Evolutionary conservation across 2,329 filamentous ascomycete genomes (phyloP).

Genomic region (Scortechinia acanthostroma): DNA sequence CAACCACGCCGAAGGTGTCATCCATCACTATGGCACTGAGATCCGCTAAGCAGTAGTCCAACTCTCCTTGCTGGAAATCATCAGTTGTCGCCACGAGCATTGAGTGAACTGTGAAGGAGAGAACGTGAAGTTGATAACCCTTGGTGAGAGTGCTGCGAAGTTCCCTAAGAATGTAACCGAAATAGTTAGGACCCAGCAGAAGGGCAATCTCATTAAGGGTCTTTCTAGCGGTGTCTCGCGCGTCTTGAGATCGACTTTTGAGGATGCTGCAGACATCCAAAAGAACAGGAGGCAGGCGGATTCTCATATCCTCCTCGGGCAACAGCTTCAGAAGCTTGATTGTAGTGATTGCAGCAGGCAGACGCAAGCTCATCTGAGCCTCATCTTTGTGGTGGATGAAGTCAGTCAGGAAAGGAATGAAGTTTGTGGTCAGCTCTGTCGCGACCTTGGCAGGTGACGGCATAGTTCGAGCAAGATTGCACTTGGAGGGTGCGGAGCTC

Average conservation of each 20-base stretch:
- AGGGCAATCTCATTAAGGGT: slow-evolving; percentile 59
- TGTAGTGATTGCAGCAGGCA: slow-evolving; percentile 60
- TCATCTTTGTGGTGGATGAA: slow-evolving; percentile 70
- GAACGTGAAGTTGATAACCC: slow-evolving; percentile 71
- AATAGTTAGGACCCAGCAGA: slow-evolving; percentile 58
- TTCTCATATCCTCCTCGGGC: slow-evolving; percentile 47
- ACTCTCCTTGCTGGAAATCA: slow-evolving; percentile 51
- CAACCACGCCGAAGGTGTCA: slow-evolving; percentile 66
- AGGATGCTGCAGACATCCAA: slow-evolving; percentile 66
- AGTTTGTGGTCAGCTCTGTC: slow-evolving; percentile 47
- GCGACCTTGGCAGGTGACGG: slow-evolving; percentile 44
- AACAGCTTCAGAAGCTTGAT: slow-evolving; percentile 61
- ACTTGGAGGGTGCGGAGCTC: slow-evolving; percentile 3
- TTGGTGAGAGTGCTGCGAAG: slow-evolving; percentile 55
- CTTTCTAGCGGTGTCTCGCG: slow-evolving; percentile 62
- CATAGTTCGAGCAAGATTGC: slow-evolving; percentile 38
- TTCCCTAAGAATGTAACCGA: slow-evolving; percentile 66
- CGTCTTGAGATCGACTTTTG: slow-evolving; percentile 60
- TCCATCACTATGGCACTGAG: slow-evolving; percentile 66
- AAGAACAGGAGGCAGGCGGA: slow-evolving; percentile 54
- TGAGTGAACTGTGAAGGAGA: slow-evolving; percentile 68
- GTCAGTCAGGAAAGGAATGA: slow-evolving; percentile 51
- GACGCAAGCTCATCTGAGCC: slow-evolving; percentile 61
- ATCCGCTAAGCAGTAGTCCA: slow-evolving; percentile 63
- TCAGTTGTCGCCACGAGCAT: slow-evolving; percentile 56